Base-by-base conservation (phyloP, 371 early-diverging fungal genomes). In the Mortierella sp. region DNA sequence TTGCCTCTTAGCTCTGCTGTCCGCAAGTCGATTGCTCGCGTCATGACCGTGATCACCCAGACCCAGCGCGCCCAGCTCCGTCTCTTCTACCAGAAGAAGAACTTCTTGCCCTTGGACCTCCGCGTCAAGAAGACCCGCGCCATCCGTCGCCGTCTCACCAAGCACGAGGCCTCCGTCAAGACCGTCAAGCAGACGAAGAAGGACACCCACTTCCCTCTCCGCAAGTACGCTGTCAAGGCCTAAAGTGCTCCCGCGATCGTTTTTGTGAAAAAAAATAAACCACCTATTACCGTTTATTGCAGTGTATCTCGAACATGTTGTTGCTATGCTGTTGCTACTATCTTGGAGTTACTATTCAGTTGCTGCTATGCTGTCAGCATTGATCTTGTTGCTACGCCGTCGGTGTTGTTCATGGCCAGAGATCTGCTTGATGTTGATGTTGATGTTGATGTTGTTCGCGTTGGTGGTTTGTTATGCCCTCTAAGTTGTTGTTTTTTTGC, bases 121-220 rank as follows among this genome's bases (percentile, higher is more conserved):
- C 96, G 98, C 82, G 91, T 89, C 90, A 98, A 98, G 96, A 96
- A 96, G 95, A 98, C 98, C 84, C 96, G 98, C 88, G 98, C 98
- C 82, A 95, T 98, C 91, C 97, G 98, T 77, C 96, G 98, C 81
- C 95, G 95, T 76, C 91, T 98, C 90, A 96, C 97, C 90, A 88
- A 90, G 87, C 76, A 87, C 81, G 96, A 97, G 91, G 85, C 88
- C 71, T 83, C 91, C 73, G 79, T 87, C 87, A 95, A 94, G 93
- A 94, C 95, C 70, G 84, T 93, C 77, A 92, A 92, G 90, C 94
- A 96, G 89, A 89, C 89, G 77, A 97, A 97, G 96, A 94, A 94
- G 93, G 92, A 88, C 58, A 86, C 79, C 71, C 95, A 96, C 95
- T 97, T 96, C 93, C 95, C 96, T 83, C 92, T 88, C 76, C 95